phyloP scores from a whole-genome alignment of 305 asterid species.

The Solanum hybrid region DNA sequence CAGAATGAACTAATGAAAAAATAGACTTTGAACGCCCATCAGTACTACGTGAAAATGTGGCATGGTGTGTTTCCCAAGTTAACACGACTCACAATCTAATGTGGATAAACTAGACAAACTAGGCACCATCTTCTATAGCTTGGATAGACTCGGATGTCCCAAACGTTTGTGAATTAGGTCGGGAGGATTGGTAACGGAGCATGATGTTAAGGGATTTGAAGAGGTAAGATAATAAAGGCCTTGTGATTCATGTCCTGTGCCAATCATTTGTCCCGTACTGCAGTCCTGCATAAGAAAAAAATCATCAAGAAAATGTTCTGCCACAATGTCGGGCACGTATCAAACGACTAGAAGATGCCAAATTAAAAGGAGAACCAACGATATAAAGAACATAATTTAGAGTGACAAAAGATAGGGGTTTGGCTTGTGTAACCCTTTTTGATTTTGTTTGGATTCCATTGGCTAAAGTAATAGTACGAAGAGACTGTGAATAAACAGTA shows the following conservation, averaged over 20 bases:
- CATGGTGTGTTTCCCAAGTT: not conserved
- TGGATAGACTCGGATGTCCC: not conserved
- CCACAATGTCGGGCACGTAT: not conserved
- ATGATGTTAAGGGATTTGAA: not conserved
- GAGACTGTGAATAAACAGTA: not conserved
- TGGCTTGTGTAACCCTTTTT: not conserved
- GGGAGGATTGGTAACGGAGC: not conserved
- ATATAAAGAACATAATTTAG: not conserved
- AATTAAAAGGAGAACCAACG: not conserved
- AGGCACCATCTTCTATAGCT: not conserved
- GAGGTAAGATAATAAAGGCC: not conserved
- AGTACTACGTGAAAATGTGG: not conserved
- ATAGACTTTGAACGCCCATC: too few species aligned
- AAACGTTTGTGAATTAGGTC: not conserved
- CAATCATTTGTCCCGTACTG: not conserved
- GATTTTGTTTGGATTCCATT: not conserved
- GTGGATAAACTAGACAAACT: not conserved
- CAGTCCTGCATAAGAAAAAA: not conserved
- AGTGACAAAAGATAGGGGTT: not conserved
- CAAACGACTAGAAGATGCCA: not conserved
- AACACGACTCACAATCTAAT: not conserved
- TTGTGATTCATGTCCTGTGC: not conserved
- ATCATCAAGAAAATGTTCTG: not conserved
- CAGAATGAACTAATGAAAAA: not conserved
- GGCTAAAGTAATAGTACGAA: too few species aligned